Base-by-base conservation (phyloP, 202 grass and related monocot species). In the Carex sylvatica region DNA sequence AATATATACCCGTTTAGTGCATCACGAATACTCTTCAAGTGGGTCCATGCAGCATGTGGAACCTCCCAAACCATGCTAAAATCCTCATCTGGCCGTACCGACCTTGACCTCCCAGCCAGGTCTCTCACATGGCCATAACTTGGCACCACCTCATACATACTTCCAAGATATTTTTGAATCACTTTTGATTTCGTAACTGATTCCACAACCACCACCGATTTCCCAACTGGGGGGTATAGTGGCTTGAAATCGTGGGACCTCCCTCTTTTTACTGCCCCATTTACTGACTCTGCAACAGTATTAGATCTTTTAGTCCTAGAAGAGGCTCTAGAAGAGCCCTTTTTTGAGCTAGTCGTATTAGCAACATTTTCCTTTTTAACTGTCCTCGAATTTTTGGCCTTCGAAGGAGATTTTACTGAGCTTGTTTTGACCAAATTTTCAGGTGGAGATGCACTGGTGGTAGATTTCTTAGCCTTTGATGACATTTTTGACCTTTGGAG, bases 51-150 rank as follows among this genome's bases (percentile, higher is more conserved):
- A 87, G 92, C 86, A 90, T 87, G 65, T 83, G 96, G 96, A 58
- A 98, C 96, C 89, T 98, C 96, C 96, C 96, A 98, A 49, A 98
- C 96, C 96, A 98, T 93, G 78, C 91, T 95, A 82, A 98, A 98
- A 84, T 92, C 87, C 84, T 98, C 92, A 90, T 98, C 96, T 80
- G 96, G 92, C 18, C 96, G 83, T 24, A 98, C 96, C 8, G 96
- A 98, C 86, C 76, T 87, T 75, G 96, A 98, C 71, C 83, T 93
- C 66, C 91, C 96, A 79, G 96, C 92, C 84, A 98, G 89, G 87
- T 98, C 96, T 84, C 96, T 93, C 65, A 98, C 87, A 83, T 98
- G 96, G 56, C 96, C 96, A 91, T 98, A 92, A 83, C 96, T 98
- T 86, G 96, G 87, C 52, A 98, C 65, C 69, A 98, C 96, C 87